Evolutionary conservation across 352 stramenopile species (phyloP).

Genomic region (Aphanomyces astaci): DNA sequence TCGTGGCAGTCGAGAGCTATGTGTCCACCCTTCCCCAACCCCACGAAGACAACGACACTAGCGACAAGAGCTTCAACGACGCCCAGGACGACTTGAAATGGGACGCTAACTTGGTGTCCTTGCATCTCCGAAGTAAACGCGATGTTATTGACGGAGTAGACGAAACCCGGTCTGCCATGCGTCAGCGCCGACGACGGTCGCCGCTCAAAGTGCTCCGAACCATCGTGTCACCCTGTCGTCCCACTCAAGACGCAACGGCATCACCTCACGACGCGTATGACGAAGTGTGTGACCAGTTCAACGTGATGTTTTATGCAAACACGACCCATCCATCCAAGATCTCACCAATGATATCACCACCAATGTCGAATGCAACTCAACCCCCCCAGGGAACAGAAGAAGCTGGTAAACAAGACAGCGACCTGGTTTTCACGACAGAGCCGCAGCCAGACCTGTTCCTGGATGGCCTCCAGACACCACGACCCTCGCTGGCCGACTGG

Average conservation of each 20-base stretch:
- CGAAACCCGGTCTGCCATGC: background rate
- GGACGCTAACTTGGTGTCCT: background rate
- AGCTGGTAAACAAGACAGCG: no score
- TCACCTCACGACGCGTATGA: constrained; percentile 1
- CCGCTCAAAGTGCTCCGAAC: background rate
- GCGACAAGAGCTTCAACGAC: background rate
- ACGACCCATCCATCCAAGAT: background rate
- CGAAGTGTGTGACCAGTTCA: constrained; percentile 17
- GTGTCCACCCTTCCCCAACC: no score
- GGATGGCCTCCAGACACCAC: no score
- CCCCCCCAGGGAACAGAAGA: background rate
- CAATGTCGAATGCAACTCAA: background rate
- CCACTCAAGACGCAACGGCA: background rate
- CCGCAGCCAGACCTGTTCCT: no score
- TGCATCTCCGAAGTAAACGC: background rate
- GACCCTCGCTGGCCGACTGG: background rate
- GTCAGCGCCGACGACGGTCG: background rate
- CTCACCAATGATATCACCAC: no score
- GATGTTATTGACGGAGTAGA: background rate
- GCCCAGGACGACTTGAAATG: background rate
- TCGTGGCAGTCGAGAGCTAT: background rate
- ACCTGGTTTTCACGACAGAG: no score
- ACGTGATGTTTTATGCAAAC: background rate
- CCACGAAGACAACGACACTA: background rate
- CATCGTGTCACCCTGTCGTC: background rate